Evolutionary conservation across 176 grass and related monocot species (phyloP), one percentile per base, ranked within the genome.

Genomic region (Aegilops speltoides): DNA sequence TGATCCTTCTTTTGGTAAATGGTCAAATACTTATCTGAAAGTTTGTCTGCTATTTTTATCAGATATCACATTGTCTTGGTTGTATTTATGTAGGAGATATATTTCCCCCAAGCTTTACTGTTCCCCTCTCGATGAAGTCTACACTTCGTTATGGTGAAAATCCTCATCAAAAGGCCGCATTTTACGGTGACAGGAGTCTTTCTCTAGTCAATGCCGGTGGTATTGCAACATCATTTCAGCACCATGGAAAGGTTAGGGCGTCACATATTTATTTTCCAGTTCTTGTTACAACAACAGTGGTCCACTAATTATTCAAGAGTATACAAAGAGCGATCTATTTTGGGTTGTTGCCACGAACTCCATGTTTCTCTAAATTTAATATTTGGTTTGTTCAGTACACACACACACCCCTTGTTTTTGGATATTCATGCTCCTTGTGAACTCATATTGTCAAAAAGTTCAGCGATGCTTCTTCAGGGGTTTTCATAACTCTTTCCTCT

Each of bases 161-260:
- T 96, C 94, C 97, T 64, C 97, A 99, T 88, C 92, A 96, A 62
- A 96, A 99, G 33, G 92, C 97, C 36, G 97, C 92, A 26, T 94
- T 99, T 69, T 99, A 99, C 81, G 87, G 25, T 77, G 94, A 99
- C 88, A 94, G 78, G 83, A 96, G 91, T 78, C 85, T 96, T 85
- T 99, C 94, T 54, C 64, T 99, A 82, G 89, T 91, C 15, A 85
- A 77, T 85, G 86, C 92, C 25, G 94, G 97, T 28, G 92, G 97
- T 33, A 96, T 96, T 87, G 92, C 97, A 80, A 96, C 97, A 64
- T 84, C 94, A 68, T 78, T 94, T 86, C 94, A 99, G 50, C 92
- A 99, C 76, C 94, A 96, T 83, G 94, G 97, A 73, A 99, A 93
- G 92, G 97, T 91, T 25, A 84, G 63, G 78, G 36, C 20, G 7